A percentile compares a stretch with the other conserved stretches of the same genome.
These are phyloP conservation scores for Nyssa sinensis DNA, from an alignment of 148 eudicot species.

Conservation along the genomic window DNA sequence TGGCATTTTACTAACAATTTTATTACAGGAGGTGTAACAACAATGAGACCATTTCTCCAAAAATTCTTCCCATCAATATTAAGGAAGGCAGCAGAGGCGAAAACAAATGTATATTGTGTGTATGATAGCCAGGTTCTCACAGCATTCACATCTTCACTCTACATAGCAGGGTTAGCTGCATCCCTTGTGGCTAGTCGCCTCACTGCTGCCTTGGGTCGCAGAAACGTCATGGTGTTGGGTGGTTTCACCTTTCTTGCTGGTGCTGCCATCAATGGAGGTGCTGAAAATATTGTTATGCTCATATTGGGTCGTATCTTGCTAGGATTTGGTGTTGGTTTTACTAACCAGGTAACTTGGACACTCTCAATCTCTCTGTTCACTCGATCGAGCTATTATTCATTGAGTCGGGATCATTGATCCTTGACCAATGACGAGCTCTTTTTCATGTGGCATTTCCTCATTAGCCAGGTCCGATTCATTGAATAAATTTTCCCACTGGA, in stretches of 20 bases:
- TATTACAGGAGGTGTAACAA: slow-evolving; percentile 60
- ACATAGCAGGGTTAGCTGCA: slow-evolving; percentile 52
- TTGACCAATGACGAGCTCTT: too few relatives aligned
- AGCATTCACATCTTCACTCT: slow-evolving; percentile 56
- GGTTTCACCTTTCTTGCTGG: slow-evolving; percentile 55
- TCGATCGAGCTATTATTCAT: too few relatives aligned
- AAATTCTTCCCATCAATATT: slow-evolving; percentile 56
- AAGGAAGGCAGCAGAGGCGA: slow-evolving; percentile 31
- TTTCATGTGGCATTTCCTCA: too few relatives aligned
- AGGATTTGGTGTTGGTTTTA: slow-evolving; percentile 62
- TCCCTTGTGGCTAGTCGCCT: slow-evolving; percentile 43
- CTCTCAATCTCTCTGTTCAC: too few relatives aligned
- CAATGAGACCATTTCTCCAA: slow-evolving; percentile 53
- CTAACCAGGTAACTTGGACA: slow-evolving; percentile 66
- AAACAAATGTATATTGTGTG: slow-evolving; percentile 52
- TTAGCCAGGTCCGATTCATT: too few relatives aligned
- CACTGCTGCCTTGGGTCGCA: slow-evolving; percentile 46
- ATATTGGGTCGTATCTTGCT: slow-evolving; percentile 57
- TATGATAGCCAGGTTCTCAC: slow-evolving; percentile 56
- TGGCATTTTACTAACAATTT: background rate
- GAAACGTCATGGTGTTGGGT: slow-evolving; percentile 47
- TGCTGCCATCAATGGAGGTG: slow-evolving; percentile 49
- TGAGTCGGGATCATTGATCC: too few relatives aligned
- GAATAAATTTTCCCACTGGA: too few relatives aligned
- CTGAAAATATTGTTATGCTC: slow-evolving; percentile 51